A percentile compares a stretch with the other conserved stretches of the same genome.
These are phyloP conservation scores for Pichia phayaonensis DNA, from an alignment of 805 yeast species.

Conservation along the genomic window DNA sequence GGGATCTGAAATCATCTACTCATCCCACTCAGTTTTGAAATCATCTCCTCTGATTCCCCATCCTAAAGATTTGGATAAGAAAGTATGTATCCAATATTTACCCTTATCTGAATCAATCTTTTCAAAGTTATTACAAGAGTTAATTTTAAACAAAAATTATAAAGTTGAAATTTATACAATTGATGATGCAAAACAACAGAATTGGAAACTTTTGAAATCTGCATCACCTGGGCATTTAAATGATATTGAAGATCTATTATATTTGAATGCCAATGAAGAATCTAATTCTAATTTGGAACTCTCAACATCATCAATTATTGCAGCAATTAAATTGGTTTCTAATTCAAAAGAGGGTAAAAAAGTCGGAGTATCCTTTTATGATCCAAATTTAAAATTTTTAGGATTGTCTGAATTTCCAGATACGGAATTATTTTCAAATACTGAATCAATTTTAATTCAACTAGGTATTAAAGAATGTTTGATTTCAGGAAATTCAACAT, in stretches of 20 bases:
- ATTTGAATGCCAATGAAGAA: conserved; percentile 12
- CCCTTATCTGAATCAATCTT: conserved; percentile 75
- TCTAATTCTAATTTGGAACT: conserved; percentile 18
- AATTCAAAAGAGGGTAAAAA: conserved; percentile 37
- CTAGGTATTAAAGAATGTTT: conserved; percentile 83
- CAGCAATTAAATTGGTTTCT: conserved; percentile 39
- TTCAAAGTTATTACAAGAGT: conserved; percentile 51
- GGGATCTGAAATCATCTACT: conserved; percentile 79
- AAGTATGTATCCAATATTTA: conserved; percentile 43
- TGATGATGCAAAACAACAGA: conserved; percentile 36
- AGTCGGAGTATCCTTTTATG: conserved; percentile 76
- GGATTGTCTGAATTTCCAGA: conserved; percentile 78
- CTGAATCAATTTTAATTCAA: conserved; percentile 83
- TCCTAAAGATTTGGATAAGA: conserved; percentile 37
- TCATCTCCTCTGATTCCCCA: conserved; percentile 13
- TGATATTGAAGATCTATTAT: conserved; percentile 62
- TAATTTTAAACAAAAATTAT: conserved; percentile 61
- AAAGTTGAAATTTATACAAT: conserved; percentile 66
- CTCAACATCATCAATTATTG: conserved; percentile 37
- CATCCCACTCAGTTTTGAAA: conserved; percentile 76
- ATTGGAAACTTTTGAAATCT: conserved; percentile 46
- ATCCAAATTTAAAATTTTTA: conserved; percentile 56
- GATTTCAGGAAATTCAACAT: conserved; percentile 27
- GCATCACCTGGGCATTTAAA: conserved; percentile 93
- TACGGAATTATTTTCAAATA: conserved; percentile 77